phyloP scores from a whole-genome alignment of 2,329 filamentous ascomycete genomes.

The Aspergillus ibericus region DNA sequence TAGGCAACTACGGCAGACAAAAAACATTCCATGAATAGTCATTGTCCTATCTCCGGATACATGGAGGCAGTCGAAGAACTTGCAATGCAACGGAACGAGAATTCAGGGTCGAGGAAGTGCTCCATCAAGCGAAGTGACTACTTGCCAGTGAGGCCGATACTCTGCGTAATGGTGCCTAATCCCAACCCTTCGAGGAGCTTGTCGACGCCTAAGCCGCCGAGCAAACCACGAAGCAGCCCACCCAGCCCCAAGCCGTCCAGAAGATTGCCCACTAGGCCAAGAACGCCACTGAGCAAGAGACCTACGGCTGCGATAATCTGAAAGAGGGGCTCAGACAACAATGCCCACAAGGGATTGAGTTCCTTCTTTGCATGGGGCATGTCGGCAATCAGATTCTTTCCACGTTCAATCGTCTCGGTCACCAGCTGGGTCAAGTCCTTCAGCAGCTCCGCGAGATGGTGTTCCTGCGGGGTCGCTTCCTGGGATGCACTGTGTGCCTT shows the following conservation, averaged over 20 bases:
- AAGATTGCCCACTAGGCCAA: slow-evolving; percentile 78
- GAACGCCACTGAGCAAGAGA: slow-evolving; percentile 75
- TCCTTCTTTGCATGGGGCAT: slow-evolving; percentile 95
- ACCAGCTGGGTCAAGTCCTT: slow-evolving; percentile 82
- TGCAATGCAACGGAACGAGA: too few relatives aligned
- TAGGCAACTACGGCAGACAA: too few relatives aligned
- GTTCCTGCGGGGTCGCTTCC: slow-evolving; percentile 79
- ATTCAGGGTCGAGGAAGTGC: too few relatives aligned
- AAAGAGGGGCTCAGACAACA: slow-evolving; percentile 73
- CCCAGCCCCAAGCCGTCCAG: slow-evolving; percentile 79
- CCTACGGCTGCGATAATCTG: slow-evolving; percentile 91
- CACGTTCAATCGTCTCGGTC: slow-evolving; percentile 78
- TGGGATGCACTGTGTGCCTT: slow-evolving; percentile 74
- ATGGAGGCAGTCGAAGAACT: too few relatives aligned
- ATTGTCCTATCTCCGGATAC: too few relatives aligned
- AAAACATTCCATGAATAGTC: too few relatives aligned
- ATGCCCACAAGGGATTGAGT: slow-evolving; percentile 82
- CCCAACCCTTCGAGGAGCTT: slow-evolving; percentile 52
- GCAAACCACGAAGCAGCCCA: slow-evolving; percentile 72
- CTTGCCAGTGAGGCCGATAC: not conserved
- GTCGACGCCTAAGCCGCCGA: slow-evolving; percentile 69
- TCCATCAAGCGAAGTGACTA: not conserved
- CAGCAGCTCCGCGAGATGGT: slow-evolving; percentile 76
- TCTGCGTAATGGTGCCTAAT: not conserved
- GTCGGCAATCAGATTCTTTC: slow-evolving; percentile 82